These are phyloP conservation scores for Babjeviella inositovora DNA, from an alignment of 805 yeast species.

Conservation along the genomic window DNA sequence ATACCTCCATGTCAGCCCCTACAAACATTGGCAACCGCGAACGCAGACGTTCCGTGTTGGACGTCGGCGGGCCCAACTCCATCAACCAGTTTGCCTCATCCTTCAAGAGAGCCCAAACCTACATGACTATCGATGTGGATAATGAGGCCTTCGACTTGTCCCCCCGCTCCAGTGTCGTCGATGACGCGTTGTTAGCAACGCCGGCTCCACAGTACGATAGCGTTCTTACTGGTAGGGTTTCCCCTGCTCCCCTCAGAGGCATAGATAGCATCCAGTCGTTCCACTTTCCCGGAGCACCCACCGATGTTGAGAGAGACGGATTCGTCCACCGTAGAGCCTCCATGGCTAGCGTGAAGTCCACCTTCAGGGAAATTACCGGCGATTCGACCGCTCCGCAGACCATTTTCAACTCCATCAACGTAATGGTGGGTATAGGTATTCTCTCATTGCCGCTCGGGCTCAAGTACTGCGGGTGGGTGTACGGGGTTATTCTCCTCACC, in stretches of 20 bases:
- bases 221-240: constrained; percentile 4
- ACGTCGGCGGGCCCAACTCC: constrained; percentile 17
- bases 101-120: constrained; percentile 17
- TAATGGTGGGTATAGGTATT: constrained; percentile 62
- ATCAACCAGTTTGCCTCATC: constrained; percentile 21
- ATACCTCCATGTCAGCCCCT: no score
- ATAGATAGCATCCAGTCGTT: constrained; percentile 6
- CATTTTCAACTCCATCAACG: constrained; percentile 61
- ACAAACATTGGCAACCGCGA: no score
- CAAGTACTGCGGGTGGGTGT: constrained; percentile 49
- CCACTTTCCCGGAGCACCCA: constrained; percentile 5
- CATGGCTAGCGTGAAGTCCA: not conserved
- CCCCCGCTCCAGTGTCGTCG: constrained; percentile 6
- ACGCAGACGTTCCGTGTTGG: constrained; percentile 15
- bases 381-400: constrained; percentile 62
- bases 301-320: not conserved
- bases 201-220: constrained; percentile 2
- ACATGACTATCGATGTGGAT: constrained; percentile 4
- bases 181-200: constrained; percentile 1
- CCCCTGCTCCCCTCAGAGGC: constrained; percentile 3
- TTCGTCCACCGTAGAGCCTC: no score
- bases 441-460: constrained; percentile 61
- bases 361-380: constrained; percentile 9
- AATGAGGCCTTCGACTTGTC: constrained; percentile 6
- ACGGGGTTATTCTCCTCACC: constrained; percentile 24